Evolutionary conservation across 139 green algal species (phyloP), one percentile per base, ranked within the genome.

Genomic region (Chlamydomonas schloesseri): DNA sequence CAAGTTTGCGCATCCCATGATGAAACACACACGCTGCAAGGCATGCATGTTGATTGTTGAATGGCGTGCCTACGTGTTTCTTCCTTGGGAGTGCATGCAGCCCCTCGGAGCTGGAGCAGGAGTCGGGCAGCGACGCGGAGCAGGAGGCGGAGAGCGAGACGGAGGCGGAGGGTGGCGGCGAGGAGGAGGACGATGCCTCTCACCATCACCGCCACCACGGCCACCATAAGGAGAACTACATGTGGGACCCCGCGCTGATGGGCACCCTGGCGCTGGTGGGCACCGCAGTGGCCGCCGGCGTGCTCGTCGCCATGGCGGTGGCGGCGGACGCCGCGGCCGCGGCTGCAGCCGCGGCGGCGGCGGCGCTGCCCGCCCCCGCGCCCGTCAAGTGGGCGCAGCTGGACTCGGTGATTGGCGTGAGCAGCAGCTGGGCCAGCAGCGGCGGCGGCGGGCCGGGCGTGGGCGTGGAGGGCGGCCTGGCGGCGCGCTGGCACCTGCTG

Each of bases 331-430:
- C 77, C 2, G 62, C 77, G 18, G 64, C 62, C 3, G 77, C 62
- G 29, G 76, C 76, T 5, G 58, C 57, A 6, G 76, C 76, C 28
- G 77, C 64, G 18, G 77, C 77, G 42, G 60, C 55, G 29, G 4
- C 42, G 64, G 18, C 31, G 64, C 34, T 67, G 77, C 64, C 77
- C 46, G 21, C 77, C 28, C 64, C 64, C 29, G 15, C 42, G 64
- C 28, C 77, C 14, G 77, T 74, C 8, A 23, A 65, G 17, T 84
- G 77, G 77, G 64, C 74, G 29, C 77, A 84, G 77, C 64, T 84
- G n/a, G 70, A 74, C n/a, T 17, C 29, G 0, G 77, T 84, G 64
- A 11, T 71, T 29, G 64, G 60, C 60, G 55, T 50, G 42, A 50
- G 42, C 42, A 50, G 42, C 42, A 50, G 42, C 42, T 50, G 42